Evolutionary conservation across 2,329 filamentous ascomycete genomes (phyloP), one percentile per base, ranked within the genome.

Genomic region (Phyllosticta capitalensis): DNA sequence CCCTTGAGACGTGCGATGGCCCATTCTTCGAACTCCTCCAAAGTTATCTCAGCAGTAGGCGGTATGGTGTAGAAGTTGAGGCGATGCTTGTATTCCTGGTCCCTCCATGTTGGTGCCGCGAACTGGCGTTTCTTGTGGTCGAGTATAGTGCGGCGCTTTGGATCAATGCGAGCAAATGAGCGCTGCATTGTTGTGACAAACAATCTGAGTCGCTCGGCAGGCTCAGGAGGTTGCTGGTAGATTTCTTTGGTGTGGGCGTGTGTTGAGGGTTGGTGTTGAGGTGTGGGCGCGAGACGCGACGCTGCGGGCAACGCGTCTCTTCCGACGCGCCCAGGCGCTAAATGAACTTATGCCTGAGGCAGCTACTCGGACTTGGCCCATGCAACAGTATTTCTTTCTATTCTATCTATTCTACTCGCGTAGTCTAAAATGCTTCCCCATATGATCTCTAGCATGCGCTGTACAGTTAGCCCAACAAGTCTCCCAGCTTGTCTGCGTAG

Each of bases 21-120:
- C 94, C 94, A 99, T 81, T 96, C 91, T 72, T 99, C 94, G 68
- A 99, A 99, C 71, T 99, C 87, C 71, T 99, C 94, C 50, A 99
- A 84, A 0, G 90, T 95, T 66, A 99, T 94, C 70, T 99, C 94
- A 54, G 89, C 88, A 0, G 91, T 96, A 0, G 94, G 94, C 52
- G 94, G 89, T 24, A 87, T 81, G 51, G 84, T 78, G 76, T 99
- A 99, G 75, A 96, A 92, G 78, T 95, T 99, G 68, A 99, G 83
- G 60, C 92, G 87, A 73, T 92, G 82, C 14, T 87, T 84, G 71
- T 97, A 99, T 51, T 87, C 81, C 60, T 87, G 81, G 65, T 90
- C 85, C 72, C 89, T 86, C 79, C 86, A 96, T 59, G 81, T 78
- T 19, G 90, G 83, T 20, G 84, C 81, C 60, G 88, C 88, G 70